These are phyloP conservation scores for Mycena leptocephala DNA, from an alignment of 768 basidiomycete genomes.

Conservation along the genomic window DNA sequence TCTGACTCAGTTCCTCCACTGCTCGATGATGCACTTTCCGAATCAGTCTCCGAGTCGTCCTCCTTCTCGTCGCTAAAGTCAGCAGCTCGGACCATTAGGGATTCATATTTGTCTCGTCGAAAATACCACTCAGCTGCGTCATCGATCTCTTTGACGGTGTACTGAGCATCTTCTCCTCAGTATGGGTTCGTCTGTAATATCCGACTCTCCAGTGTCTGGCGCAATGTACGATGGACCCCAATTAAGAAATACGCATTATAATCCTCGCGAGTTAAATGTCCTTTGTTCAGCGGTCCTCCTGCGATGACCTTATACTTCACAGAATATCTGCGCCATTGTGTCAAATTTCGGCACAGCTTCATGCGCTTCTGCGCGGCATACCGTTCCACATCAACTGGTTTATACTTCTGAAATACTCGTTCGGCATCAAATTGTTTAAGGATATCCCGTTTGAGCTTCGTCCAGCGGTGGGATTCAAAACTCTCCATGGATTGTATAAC, in stretches of 20 bases:
- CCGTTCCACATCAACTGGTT: neutral
- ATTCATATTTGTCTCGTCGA: constrained; percentile 6
- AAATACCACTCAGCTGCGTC: constrained; percentile 19
- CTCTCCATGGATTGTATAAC: neutral
- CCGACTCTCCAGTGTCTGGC: neutral
- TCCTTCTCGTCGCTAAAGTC: constrained; percentile 3
- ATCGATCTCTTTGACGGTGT: neutral
- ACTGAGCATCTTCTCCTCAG: neutral
- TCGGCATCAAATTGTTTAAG: neutral
- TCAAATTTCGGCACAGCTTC: neutral
- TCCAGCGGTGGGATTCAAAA: neutral
- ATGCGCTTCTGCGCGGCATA: neutral
- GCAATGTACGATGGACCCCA: neutral
- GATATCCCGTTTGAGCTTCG: neutral
- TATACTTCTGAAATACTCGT: neutral
- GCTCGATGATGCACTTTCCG: neutral
- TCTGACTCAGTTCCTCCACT: neutral
- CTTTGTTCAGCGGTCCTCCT: neutral
- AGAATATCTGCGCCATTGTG: neutral
- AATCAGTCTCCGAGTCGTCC: constrained; percentile 16
- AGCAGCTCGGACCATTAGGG: neutral
- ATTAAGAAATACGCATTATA: neutral
- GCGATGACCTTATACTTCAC: neutral
- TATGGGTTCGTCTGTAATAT: neutral
- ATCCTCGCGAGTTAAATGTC: neutral